phyloP scores from a whole-genome alignment of 257 asterid species.

The Galeopsis tetrahit region DNA sequence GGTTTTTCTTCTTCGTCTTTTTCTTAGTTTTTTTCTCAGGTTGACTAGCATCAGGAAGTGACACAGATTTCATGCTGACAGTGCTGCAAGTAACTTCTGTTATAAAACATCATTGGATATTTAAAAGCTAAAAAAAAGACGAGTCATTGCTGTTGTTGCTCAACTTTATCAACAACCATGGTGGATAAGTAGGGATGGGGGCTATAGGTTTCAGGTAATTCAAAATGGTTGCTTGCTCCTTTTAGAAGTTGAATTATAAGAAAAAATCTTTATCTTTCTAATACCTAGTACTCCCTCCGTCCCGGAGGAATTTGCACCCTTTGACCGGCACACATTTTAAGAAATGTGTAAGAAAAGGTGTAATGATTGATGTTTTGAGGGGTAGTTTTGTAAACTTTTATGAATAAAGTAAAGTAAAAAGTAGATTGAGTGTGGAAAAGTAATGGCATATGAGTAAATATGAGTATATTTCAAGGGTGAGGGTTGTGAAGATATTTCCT shows the following conservation, averaged over 20 bases:
- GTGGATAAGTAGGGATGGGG: not conserved
- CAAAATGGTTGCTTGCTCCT: not conserved
- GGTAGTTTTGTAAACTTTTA: too few relatives aligned
- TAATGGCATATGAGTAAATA: too few relatives aligned
- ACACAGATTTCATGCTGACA: conserved; percentile 32
- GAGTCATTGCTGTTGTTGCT: not conserved
- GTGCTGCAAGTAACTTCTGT: conserved; percentile 37
- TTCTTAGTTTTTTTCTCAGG: conserved; percentile 53
- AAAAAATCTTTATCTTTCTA: not conserved
- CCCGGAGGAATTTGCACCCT: too few relatives aligned
- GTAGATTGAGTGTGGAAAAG: too few relatives aligned
- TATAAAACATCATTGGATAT: not conserved
- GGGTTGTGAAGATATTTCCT: too few relatives aligned
- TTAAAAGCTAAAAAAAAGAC: conserved; percentile 2
- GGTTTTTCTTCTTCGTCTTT: conserved; percentile 53
- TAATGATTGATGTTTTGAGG: too few relatives aligned
- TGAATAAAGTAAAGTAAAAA: too few relatives aligned
- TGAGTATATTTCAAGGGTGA: too few relatives aligned
- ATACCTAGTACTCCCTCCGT: too few relatives aligned
- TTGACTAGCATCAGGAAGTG: conserved; percentile 38
- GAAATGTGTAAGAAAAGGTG: too few relatives aligned
- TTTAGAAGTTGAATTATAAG: not conserved
- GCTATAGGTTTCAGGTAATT: not conserved
- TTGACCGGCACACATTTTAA: too few relatives aligned
- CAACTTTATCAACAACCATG: conserved; percentile 6